Base-by-base conservation (phyloP, 371 early-diverging fungal genomes). In the Mucor irregularis region DNA sequence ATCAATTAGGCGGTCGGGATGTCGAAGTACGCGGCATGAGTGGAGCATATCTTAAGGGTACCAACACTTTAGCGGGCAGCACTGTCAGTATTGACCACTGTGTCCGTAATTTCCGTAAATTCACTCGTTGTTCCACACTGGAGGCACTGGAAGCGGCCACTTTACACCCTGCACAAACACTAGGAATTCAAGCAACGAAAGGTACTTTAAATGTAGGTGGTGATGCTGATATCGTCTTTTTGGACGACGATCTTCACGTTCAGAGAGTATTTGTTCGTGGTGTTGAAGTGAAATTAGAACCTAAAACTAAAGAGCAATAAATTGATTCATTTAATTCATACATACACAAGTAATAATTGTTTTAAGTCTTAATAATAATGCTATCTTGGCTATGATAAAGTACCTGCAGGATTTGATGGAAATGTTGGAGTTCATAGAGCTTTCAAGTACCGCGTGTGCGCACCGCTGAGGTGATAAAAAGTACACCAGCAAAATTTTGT, bases 111-210 rank as follows among this genome's bases (percentile, higher is more conserved):
- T 89, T 91, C 68, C 74, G 80, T 40, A 72, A 74, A 37, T 91
- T 87, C 62, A 90, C 91, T 1, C 82, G 85, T 5, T 90, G 90
- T 43, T 74, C 82, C 14, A 58, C 80, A 33, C 85, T 90, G 14
- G 90, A 91, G 63, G 92, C 91, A 4, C 70, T 91, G 26, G 90
- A 91, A 51, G 87, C 89, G n/a, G 92, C 90, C 13, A 90, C 92
- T 0, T 58, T 90, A 38, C 87, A 90, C 56, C 90, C 92, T 2
- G 92, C 92, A 3, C 76, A 82, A 56, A 63, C 78, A 33, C 62
- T 91, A 28, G 90, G 90, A 6, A 86, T 91, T 31, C 66, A 78
- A 26, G 67, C 82, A 45, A 64, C 69, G 26, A 92, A 90, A 65
- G 92, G 92, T 28, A 84, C 86, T 5, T 68, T 91, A 56, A 72